A percentile compares a stretch with the other conserved stretches of the same genome.
phyloP scores from a whole-genome alignment of 2,329 filamentous ascomycete species.

The Allantophomopsis cytisporea region DNA sequence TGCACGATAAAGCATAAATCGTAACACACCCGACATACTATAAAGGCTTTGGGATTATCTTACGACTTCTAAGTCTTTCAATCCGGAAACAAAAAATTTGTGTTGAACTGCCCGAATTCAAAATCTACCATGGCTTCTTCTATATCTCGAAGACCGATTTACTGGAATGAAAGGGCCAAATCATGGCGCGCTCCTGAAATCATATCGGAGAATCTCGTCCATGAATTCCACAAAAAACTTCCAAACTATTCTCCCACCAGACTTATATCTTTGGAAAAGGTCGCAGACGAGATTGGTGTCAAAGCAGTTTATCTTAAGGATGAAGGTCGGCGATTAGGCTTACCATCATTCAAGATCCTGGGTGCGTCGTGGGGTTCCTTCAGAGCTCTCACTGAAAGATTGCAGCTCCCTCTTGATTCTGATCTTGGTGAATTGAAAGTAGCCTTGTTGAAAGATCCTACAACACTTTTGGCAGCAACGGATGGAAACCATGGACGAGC shows the following conservation, averaged over 20 bases:
- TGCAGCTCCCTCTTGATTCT: slow-evolving; percentile 26
- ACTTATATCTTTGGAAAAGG: slow-evolving; percentile 32
- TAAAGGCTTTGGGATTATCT: too few relatives aligned
- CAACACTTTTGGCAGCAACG: slow-evolving; percentile 53
- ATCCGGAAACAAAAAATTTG: too few relatives aligned
- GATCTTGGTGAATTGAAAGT: slow-evolving; percentile 26
- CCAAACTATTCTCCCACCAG: slow-evolving; percentile 42
- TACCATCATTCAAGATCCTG: slow-evolving; percentile 70
- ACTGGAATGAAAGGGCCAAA: too few relatives aligned
- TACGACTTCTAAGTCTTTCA: too few relatives aligned
- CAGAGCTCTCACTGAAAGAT: slow-evolving; percentile 33
- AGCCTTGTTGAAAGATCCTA: slow-evolving; percentile 19
- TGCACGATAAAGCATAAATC: too few relatives aligned
- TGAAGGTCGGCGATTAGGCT: slow-evolving; percentile 51
- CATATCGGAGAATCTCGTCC: too few relatives aligned
- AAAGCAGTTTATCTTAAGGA: slow-evolving; percentile 53
- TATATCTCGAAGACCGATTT: too few relatives aligned
- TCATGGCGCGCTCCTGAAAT: too few relatives aligned
- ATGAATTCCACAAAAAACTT: slow-evolving; percentile 46
- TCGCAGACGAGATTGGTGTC: slow-evolving; percentile 45
- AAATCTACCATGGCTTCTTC: too few relatives aligned
- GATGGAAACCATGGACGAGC: slow-evolving; percentile 71
- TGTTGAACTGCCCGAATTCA: too few relatives aligned
- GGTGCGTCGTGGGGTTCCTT: slow-evolving; percentile 65
- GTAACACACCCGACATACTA: too few relatives aligned